Evolutionary conservation across 2,329 filamentous ascomycete species (phyloP), one percentile per base, ranked within the genome.

Genomic region (Trichoderma citrinoviride): DNA sequence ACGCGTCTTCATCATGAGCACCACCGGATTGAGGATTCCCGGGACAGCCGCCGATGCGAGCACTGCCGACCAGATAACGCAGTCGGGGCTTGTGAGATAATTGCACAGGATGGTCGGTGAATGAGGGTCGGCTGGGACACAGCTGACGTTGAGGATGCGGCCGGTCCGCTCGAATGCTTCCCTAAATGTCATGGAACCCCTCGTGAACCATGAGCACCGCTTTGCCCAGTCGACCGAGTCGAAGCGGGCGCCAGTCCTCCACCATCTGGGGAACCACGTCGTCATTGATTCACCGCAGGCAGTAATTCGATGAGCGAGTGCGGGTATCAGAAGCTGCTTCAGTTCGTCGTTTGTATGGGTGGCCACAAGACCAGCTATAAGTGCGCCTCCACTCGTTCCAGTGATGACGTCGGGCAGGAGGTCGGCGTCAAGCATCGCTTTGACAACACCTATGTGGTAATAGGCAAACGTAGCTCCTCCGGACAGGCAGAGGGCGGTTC

Each of bases 11-110:
- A 97, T 93, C 81, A 92, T 91, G 7, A 99, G 86, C 1, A 99
- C 94, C 2, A 96, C 91, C 0, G 95, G 95, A 73, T 98, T 98
- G 41, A 98, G 81, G 65, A 99, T 98, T 1, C 95, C 95, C 0
- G 95, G 95, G 0, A 99, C 95, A 5, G 95, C 95, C 4, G 95
- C 95, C 6, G 93, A 97, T 0, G 95, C 95, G 50, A 99, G 80
- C 3, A 98, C 93, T 2, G 95, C 94, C 12, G 93, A 97, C 95
- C 96, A 99, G 68, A 99, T 96, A 46, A 99, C 95, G 74, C 95
- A 99, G 79, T 99, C 93, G 0, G 95, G 95, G 23, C 90, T 91
- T 1, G 95, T 98, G 37, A 97, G 85, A 75, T 98, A 97, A 78
- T 99, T 99, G 73, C 92, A 92, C 7, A 99, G 83, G 69, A 99